Evolutionary conservation across 164 flowering plant genomes (phyloP).

Genomic region (Umbellularia californica): DNA sequence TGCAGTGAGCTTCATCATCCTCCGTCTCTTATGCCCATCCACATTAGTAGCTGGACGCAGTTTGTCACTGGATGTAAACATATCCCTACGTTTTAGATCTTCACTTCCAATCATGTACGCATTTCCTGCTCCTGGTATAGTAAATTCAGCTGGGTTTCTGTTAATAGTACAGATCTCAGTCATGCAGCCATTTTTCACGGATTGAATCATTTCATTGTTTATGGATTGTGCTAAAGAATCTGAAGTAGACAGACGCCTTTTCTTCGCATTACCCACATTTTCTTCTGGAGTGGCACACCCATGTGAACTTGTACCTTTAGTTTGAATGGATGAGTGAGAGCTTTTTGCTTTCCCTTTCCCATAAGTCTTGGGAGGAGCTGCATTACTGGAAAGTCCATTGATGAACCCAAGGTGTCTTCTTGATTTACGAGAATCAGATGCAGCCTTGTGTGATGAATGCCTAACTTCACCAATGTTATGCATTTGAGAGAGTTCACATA

Average conservation of each 20-base stretch:
- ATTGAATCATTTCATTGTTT: constrained; percentile 2
- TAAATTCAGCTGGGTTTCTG: constrained; percentile 84
- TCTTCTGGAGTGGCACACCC: constrained; percentile 16
- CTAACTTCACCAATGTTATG: constrained; percentile 17
- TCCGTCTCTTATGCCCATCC: constrained; percentile 29
- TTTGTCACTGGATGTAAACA: constrained; percentile 4
- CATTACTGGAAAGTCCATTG: constrained; percentile 6
- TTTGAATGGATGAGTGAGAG: constrained; percentile 13
- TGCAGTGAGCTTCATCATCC: constrained; percentile 26
- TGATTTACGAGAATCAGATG: background rate
- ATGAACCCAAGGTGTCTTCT: constrained; percentile 14
- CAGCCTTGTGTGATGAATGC: constrained; percentile 22
- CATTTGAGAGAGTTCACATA: constrained; percentile 21
- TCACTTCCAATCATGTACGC: constrained; percentile 42
- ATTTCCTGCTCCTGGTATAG: constrained; percentile 51
- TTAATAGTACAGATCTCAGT: constrained; percentile 43
- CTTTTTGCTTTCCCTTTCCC: constrained; percentile 25
- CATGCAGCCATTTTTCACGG: constrained; percentile 9
- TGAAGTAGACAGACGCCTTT: constrained; percentile 17
- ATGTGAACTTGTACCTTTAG: constrained; percentile 18
- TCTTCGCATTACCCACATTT: constrained; percentile 17
- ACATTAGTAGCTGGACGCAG: constrained; percentile 8
- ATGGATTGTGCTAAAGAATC: background rate
- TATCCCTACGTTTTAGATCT: constrained; percentile 31
- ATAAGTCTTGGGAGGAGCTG: constrained; percentile 13